Base-by-base conservation (phyloP, 352 stramenopile species). In the Lagenidium sp. region DNA sequence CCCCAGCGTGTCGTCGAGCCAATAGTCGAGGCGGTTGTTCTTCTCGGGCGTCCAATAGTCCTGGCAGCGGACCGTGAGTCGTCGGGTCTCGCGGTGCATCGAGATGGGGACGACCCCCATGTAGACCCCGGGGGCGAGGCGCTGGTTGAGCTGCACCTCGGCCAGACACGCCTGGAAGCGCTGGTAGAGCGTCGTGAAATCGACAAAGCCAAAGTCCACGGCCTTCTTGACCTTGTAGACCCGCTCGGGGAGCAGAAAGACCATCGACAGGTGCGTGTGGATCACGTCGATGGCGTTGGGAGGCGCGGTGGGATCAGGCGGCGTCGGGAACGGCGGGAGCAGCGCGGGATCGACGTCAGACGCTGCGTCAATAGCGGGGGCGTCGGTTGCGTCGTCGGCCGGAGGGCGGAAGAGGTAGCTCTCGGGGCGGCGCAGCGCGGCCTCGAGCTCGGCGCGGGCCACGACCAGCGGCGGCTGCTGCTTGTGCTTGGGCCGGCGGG, bases 181-280 rank as follows among this genome's bases (percentile, higher is more conserved):
- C 52, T 82, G 81, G 52, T 68, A 77, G 12, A 87, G 66, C 39
- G 68, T 82, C 8, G 68, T 78, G 31, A 84, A 87, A 51, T 87
- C 74, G 6, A 60, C 70, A 45, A 87, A 87, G 4, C 71, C 74
- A 37, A 84, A 84, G 43, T 84, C 50, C 41, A 87, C 74, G n/a
- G 57, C 35, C 46, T 84, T 87, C 55, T 87, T 87, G 36, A 87
- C 41, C 57, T 87, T 87, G 47, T 82, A 84, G 30, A 87, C 74
- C 35, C 65, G 65, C 11, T 72, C 23, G 0, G 68, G 63, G 31
- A 83, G 57, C 30, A 81, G 19, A 32, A 83, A 73, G 1, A 84
- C 71, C 70, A 87, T 77, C 25, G 74, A 87, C 59, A 87, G 67
- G 62, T 87, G 74, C 48, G 74, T 87, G 46, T 84, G 70, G 35